A percentile compares a stretch with the other conserved stretches of the same genome.
These are phyloP conservation scores for Trametes hirsuta DNA, from an alignment of 1,284 basidiomycete genomes.

Conservation along the genomic window DNA sequence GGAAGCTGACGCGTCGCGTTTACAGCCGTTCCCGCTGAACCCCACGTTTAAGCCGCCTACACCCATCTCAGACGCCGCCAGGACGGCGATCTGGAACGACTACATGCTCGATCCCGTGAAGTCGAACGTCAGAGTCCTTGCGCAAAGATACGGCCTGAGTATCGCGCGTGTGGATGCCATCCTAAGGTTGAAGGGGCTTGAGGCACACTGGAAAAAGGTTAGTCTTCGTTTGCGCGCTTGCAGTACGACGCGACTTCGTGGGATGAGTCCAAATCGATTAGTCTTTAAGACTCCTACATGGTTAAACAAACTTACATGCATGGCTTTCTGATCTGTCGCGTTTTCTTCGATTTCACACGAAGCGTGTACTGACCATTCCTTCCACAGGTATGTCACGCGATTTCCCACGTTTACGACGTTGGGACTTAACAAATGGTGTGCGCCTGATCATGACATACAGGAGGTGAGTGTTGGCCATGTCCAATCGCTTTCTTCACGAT, in stretches of 20 bases:
- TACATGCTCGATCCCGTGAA: conserved; percentile 59
- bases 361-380: conserved; percentile 24
- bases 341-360: conserved; percentile 24
- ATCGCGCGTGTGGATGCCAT: conserved; percentile 81
- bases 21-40: conserved; percentile 82
- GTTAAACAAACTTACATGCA: conserved; percentile 55
- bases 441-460: conserved; percentile 25
- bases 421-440: conserved; percentile 6
- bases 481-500: conserved; percentile 37
- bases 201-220: conserved; percentile 71
- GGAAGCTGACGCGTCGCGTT: conserved; percentile 15
- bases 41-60: conserved; percentile 77
- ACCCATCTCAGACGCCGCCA: conserved; percentile 67
- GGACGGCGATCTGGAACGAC: conserved; percentile 54
- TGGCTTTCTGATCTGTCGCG: conserved; percentile 47
- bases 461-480: conserved; percentile 31
- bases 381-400: conserved; percentile 25
- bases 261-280: conserved; percentile 82
- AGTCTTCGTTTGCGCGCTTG: conserved; percentile 36
- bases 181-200: conserved; percentile 76
- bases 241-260: conserved; percentile 21
- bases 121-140: conserved; percentile 64
- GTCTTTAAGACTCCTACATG: conserved; percentile 81
- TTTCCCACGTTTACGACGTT: neutral
- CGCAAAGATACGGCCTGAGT: conserved; percentile 63